Evolutionary conservation across 2,329 filamentous ascomycete species (phyloP), one percentile per base, ranked within the genome.

Genomic region (Hypoxylon sp.): DNA sequence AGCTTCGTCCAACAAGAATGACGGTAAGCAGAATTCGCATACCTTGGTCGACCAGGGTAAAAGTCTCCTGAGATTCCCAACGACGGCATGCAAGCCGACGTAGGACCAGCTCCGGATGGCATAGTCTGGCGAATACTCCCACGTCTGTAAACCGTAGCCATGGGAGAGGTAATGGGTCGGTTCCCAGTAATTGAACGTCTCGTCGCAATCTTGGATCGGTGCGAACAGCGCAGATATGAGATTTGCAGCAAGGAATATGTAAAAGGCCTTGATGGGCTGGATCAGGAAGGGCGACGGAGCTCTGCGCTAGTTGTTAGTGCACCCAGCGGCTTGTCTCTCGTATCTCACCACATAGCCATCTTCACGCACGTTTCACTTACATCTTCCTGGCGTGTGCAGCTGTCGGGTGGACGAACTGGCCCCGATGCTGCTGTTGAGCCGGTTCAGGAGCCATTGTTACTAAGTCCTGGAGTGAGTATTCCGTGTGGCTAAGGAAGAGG

Each of bases 171-270:
- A 99, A 75, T 99, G 95, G 0, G 93, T 87, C 0, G 95, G 94
- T 70, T 99, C 95, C 92, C 94, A 99, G 80, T 97, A 99, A 74
- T 99, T 99, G 83, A 96, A 99, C 9, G 94, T 94, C 79, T 99
- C 95, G 69, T 99, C 95, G 73, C 95, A 99, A 75, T 99, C 95
- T 74, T 97, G 93, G 64, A 99, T 97, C 0, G 95, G 95, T 1
- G 92, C 88, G 73, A 88, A 94, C 26, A 89, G 70, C 9, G 94
- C 95, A 5, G 94, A 90, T 18, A 94, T 69, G 15, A 89, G 65
- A 71, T 92, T 92, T 64, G 89, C 88, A 24, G 80, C 78, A 41
- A 96, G 79, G 73, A 96, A 95, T 62, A 91, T 75, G 71, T 90
- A 95, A 73, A 97, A 96, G 10, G 89, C 89, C 42, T 85, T 82